These are phyloP conservation scores for Aureobasidium sp. DNA, from an alignment of 2,329 filamentous ascomycete genomes.

Conservation along the genomic window DNA sequence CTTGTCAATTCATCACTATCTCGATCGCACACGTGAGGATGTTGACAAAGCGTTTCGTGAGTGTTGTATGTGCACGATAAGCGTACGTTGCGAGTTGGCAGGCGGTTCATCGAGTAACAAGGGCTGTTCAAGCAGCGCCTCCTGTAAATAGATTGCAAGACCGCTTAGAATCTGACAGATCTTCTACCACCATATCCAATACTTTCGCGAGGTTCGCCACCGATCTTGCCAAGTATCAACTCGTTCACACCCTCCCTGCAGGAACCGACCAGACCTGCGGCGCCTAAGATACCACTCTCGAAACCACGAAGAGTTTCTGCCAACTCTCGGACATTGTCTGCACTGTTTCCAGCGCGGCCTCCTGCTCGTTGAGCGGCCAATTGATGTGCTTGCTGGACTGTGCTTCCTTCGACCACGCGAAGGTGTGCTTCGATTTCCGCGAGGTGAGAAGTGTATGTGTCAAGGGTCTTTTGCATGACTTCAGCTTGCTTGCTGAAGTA, in stretches of 20 bases:
- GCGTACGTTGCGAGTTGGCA: not conserved
- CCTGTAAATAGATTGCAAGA: not conserved
- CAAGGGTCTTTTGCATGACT: constrained; percentile 31
- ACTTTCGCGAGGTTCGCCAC: not conserved
- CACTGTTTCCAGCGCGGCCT: constrained; percentile 23
- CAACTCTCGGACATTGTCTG: constrained; percentile 34
- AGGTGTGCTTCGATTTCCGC: constrained; percentile 41
- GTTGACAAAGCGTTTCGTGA: not conserved
- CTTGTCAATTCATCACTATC: not conserved
- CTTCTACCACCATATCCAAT: constrained; percentile 2
- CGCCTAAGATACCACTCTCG: constrained; percentile 40
- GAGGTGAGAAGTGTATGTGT: constrained; percentile 34
- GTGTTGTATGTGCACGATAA: not conserved
- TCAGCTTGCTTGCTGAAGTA: constrained; percentile 37
- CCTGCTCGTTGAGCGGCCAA: constrained; percentile 23
- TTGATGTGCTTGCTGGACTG: constrained; percentile 35
- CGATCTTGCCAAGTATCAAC: constrained; percentile 24
- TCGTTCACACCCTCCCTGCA: constrained; percentile 40
- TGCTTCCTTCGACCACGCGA: constrained; percentile 38
- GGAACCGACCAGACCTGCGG: constrained; percentile 38
- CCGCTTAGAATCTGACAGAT: constrained; percentile 4
- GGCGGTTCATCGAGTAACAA: not conserved
- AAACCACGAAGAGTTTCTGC: constrained; percentile 39
- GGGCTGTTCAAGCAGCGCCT: not conserved
- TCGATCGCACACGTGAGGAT: not conserved